Evolutionary conservation across 2,329 filamentous ascomycete species (phyloP).

Genomic region (Neophaeococcomyces aloes): DNA sequence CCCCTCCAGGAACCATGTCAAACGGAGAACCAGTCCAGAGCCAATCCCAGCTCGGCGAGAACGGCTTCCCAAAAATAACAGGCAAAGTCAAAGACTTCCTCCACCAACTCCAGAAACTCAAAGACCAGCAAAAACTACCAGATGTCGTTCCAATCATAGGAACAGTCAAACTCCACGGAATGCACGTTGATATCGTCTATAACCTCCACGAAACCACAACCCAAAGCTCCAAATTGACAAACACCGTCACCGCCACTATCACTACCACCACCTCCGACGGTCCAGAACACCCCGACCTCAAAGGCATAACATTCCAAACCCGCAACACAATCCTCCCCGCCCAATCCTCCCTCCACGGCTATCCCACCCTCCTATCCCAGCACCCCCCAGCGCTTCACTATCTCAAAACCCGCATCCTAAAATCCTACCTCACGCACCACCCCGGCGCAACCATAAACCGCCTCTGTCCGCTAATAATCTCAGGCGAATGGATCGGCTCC

Average conservation of each 20-base stretch:
- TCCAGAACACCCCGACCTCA: neutral
- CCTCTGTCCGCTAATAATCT: neutral
- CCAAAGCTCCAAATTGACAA: too few species aligned
- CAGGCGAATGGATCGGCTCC: conserved; percentile 6
- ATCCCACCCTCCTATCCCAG: neutral
- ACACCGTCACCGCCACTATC: neutral
- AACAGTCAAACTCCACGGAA: conserved; percentile 5
- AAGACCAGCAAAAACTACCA: neutral
- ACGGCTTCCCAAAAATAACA: conserved; percentile 3
- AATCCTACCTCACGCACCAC: neutral
- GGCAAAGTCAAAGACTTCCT: conserved; percentile 4
- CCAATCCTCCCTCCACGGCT: neutral
- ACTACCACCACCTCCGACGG: neutral
- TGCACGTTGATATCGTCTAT: conserved; percentile 6
- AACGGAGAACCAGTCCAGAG: too few species aligned
- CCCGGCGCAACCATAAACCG: neutral
- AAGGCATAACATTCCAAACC: neutral
- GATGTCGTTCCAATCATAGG: neutral
- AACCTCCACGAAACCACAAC: neutral
- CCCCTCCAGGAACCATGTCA: too few species aligned
- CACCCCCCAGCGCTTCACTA: neutral
- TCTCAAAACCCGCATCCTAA: neutral
- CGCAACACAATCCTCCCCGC: neutral
- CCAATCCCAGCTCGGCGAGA: too few species aligned
- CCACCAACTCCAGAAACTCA: neutral